Base-by-base conservation (phyloP, 306 rosid species). In the Glycine tomentella region DNA sequence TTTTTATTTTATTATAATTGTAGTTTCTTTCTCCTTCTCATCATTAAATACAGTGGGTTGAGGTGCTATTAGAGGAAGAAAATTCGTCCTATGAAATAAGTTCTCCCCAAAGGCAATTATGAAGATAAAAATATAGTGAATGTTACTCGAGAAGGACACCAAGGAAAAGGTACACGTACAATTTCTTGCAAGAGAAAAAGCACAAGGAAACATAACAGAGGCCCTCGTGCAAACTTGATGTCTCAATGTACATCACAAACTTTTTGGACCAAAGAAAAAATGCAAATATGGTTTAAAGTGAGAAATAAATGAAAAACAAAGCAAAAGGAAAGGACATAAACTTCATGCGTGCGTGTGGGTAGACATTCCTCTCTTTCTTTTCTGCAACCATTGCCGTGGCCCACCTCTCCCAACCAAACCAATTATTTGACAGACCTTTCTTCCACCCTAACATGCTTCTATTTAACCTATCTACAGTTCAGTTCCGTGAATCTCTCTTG, bases 161-260 rank as follows among this genome's bases (percentile, higher is more conserved):
- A 36, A 17, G 14, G 33, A 42, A 69, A 74, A 72, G 76, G 74
- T 34, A 14, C 78, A 67, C 31, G 31, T 25, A 25, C 51, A 84
- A 72, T 73, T 65, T 83, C 3, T 80, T 80, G 87, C 85, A 71
- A 75, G 77, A 50, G 25, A 61, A 75, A 84, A 78, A 85, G 87
- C 81, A 78, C 77, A 86, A 88, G 46, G 83, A 31, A 86, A 92
- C 97, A 95, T 91, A 91, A 89, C 42, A 86, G 91, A 90, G 89
- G 88, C 91, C 92, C 97, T 91, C 97, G 97, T 92, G 98, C 98
- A 90, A 90, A 80, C 87, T 89, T 87, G 83, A 84, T 82, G 83
- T 68, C 83, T 90, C 85, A 75, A 78, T 83, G 85, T 76, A 81
- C 89, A 88, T 91, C 88, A 85, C 86, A 74, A 84, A 79, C 44